Percentiles rank a stretch among this genome's conserved stretches.
phyloP scores from a whole-genome alignment of 371 early-diverging fungal genomes.

The Hamiltosporidium tvaerminnensis region DNA sequence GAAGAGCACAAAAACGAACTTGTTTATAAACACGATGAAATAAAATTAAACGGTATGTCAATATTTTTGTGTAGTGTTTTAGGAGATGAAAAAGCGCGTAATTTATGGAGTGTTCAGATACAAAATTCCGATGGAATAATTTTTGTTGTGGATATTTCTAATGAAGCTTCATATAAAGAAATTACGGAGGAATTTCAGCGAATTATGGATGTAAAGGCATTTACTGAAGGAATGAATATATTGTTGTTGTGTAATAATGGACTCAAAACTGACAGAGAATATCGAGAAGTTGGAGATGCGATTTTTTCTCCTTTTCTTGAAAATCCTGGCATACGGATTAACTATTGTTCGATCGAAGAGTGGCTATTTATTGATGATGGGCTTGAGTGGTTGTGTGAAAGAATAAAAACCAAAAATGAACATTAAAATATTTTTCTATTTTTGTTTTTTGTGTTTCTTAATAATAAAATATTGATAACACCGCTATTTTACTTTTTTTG shows the following conservation, averaged over 20 bases:
- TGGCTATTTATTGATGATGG: not conserved
- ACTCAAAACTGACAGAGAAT: not conserved
- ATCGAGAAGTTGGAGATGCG: not conserved
- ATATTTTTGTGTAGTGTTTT: not conserved
- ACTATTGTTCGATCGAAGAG: not conserved
- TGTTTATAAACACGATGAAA: not conserved
- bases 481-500: too few relatives aligned
- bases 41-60: not conserved
- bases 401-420: not conserved
- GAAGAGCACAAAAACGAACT: not conserved
- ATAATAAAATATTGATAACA: too few relatives aligned
- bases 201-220: not conserved
- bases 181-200: not conserved
- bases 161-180: not conserved
- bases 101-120: not conserved
- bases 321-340: not conserved
- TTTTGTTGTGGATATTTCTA: not conserved
- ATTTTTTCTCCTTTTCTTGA: not conserved
- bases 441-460: too few relatives aligned
- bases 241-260: not conserved
- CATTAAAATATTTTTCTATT: too few relatives aligned
- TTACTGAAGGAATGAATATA: not conserved
- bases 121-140: not conserved
- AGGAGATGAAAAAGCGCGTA: not conserved
- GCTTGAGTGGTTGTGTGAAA: not conserved